Base-by-base conservation (phyloP, 2,329 filamentous ascomycete species). In the Colletotrichum agaves region DNA sequence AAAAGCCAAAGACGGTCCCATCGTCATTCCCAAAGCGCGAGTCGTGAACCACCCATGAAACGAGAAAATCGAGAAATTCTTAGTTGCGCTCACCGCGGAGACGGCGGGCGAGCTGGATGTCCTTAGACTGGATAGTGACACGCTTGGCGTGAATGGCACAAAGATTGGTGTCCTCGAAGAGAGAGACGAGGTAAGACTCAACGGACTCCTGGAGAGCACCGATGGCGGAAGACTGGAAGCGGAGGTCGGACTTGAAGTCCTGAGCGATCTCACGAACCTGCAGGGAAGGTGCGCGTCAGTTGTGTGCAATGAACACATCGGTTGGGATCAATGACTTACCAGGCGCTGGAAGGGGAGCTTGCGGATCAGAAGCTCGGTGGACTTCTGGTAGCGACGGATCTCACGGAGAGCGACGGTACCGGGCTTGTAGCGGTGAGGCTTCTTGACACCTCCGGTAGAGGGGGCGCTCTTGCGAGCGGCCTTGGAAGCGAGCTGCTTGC, bases 141-240 rank as follows among this genome's bases (percentile, higher is more conserved):
- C 96, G 94, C 90, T 98, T 98, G 84, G 96, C 95, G 85, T 98
- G 96, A 82, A 98, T 97, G 78, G 96, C 95, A 85, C 95, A 98
- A 60, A 97, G 86, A 87, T 98, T 98, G 85, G 95, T 98, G 81
- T 98, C 95, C 84, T 98, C 94, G 77, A 98, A 98, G 73, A 98
- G 91, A 49, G 94, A 97, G 83, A 98, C 94, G 77, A 99, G 92
- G 85, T 98, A 98, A 2, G 96, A 97, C 87, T 99, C 96, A 73
- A 97, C 94, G 62, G 96, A 97, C 88, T 99, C 96, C 86, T 99
- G 95, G 44, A 99, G 91, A 73, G 96, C 96, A 78, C 93, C 93
- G 79, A 99, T 98, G 81, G 96, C 96, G 52, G 95, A 97, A 23
- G 93, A 97, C 87, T 99, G 96, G 93, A 98, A 99, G 80, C 94